Base-by-base conservation (phyloP, 2,329 filamentous ascomycete species). In the Neopestalotiopsis rosae region DNA sequence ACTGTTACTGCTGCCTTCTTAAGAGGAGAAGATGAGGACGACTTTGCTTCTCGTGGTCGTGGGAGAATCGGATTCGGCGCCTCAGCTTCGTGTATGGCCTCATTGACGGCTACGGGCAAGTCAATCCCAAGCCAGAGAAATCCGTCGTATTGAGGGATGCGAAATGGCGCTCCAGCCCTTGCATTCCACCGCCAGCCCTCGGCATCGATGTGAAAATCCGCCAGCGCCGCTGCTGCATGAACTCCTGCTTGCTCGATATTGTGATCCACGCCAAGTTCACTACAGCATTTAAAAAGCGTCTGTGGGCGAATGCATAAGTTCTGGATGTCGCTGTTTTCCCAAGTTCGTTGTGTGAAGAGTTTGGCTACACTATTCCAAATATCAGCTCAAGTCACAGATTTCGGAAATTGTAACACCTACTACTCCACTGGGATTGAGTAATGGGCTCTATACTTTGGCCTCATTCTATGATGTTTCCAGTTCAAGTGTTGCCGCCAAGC, bases 361-460 rank as follows among this genome's bases (percentile, higher is more conserved):
- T 66, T 68, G 10, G 74, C 71, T 38, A 78, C 68, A 32, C 77
- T 78, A 17, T 30, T 14, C 57, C 20, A 30, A 10, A 14, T 28
- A 24, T 59, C 24, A 59, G 57, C 57, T 40, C 24, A 13, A 40
- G 24, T 28, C 68, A 66, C 7, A 28, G 45, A 59, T 20, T 66
- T 67, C 40, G 69, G 7, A 56, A 67, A 68, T 14, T 49, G 42
- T 9, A 4, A 61, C 13, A 75, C 78, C 72, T 70, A 80, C 77
- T 79, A 77, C 66, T 75, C 71, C 5, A 78, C 73, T 6, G 77
- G 70, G 61, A 81, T 76, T 3, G 77, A 79, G 67, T 79, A 79
- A 66, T 79, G 77, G 10, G 75, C 73, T 28, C 78, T 75, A 63
- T 79, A 74, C 66, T 75, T 76, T 4, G 78, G 79, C 58, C 79